Conservation (phyloP, 2,329 filamentous ascomycete species). For the Cladophialophora exuberans region DNA sequence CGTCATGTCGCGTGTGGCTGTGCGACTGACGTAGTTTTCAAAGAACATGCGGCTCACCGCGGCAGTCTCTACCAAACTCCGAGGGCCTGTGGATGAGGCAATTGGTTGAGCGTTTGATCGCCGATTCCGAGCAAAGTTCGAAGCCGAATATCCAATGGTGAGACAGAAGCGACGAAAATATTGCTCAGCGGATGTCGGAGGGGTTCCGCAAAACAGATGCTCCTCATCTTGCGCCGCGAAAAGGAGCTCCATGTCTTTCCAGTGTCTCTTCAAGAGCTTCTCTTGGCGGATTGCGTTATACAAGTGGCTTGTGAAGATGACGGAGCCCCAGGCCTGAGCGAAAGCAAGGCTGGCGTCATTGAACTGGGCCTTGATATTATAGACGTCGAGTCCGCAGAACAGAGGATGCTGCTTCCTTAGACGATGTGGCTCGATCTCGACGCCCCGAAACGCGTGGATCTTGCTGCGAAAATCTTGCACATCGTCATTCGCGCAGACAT, state of each 20-base stretch:
- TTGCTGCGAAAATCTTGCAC: not conserved
- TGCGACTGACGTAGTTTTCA: constrained; percentile 37
- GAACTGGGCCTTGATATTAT: constrained; percentile 33
- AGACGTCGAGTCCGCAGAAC: constrained; percentile 31
- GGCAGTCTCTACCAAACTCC: constrained; percentile 37
- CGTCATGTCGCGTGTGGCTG: constrained; percentile 37
- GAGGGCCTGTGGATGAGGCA: constrained; percentile 37
- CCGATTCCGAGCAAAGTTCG: constrained; percentile 35
- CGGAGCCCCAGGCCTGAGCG: constrained; percentile 45
- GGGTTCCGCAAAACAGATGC: constrained; percentile 44
- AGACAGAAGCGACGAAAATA: constrained; percentile 45
- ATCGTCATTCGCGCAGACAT: not conserved
- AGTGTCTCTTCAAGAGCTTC: not conserved
- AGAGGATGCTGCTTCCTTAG: constrained; percentile 20
- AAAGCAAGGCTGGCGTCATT: constrained; percentile 39
- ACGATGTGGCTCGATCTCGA: not conserved
- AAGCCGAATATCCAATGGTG: constrained; percentile 43
- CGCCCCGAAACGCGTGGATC: not conserved
- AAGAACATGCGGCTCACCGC: constrained; percentile 45
- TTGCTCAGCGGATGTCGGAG: constrained; percentile 38
- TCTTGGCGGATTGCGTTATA: constrained; percentile 45
- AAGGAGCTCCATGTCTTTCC: not conserved
- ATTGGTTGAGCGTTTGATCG: constrained; percentile 20
- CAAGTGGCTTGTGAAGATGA: constrained; percentile 45
- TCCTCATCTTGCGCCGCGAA: constrained; percentile 36